Evolutionary conservation across 306 rosid species (phyloP).

Genomic region (barrel medic (Medicago truncatula)): MtrunA17r5.0-ANR NC_053042.1:41447001-41447500

Average conservation of each 20-base stretch:
- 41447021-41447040: conserved; percentile 57
- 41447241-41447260: conserved; percentile 91
- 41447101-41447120: conserved; percentile 72
- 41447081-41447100: not conserved
- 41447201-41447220: conserved; percentile 65
- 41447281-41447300: not conserved
- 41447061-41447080: not conserved
- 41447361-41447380: conserved; percentile 79
- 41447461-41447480: conserved; percentile 54
- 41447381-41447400: conserved; percentile 72
- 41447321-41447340: not conserved
- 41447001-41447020: conserved; percentile 85
- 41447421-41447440: conserved; percentile 83
- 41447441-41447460: conserved; percentile 75
- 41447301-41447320: not conserved
- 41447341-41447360: conserved; percentile 55
- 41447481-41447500: not conserved
- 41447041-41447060: not conserved
- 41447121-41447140: conserved; percentile 62
- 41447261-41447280: conserved; percentile 79
- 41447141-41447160: conserved; percentile 66
- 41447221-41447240: conserved; percentile 66
- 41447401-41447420: conserved; percentile 78
- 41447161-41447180: conserved; percentile 51
- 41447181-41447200: conserved; percentile 92